Evolutionary conservation across 2,329 filamentous ascomycete genomes (phyloP).

Genomic region (Colletotrichum tropicale): DNA sequence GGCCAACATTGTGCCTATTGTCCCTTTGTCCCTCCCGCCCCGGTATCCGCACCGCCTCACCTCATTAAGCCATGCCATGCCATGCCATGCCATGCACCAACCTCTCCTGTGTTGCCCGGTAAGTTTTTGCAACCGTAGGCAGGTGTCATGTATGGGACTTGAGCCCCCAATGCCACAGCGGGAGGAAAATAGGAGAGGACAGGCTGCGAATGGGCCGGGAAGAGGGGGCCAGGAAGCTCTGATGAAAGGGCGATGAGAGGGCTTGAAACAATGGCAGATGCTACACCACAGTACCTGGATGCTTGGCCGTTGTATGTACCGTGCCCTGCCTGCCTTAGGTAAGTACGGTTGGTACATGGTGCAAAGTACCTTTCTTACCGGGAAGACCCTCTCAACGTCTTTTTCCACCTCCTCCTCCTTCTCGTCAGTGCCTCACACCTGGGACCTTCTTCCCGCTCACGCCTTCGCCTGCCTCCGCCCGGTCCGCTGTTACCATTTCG

Average conservation of each 20-base stretch:
- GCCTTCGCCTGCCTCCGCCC: neutral
- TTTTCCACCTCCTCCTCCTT: neutral
- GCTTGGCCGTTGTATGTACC: neutral
- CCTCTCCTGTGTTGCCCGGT: neutral
- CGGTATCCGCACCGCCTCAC: neutral
- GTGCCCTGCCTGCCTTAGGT: neutral
- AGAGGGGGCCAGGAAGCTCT: neutral
- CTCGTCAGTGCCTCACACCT: neutral
- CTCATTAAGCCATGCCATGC: neutral
- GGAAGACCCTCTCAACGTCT: neutral
- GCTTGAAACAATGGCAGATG: conserved; percentile 11
- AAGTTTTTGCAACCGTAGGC: neutral
- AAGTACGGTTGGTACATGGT: neutral
- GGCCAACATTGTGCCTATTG: neutral
- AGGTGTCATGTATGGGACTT: neutral
- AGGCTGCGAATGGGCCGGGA: neutral
- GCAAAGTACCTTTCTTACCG: neutral
- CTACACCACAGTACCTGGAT: neutral
- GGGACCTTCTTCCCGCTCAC: neutral
- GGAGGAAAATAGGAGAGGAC: neutral
- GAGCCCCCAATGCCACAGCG: neutral
- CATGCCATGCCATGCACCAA: neutral
- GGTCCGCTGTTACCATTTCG: neutral
- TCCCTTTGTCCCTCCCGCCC: neutral
- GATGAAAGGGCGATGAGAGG: conserved; percentile 5